Percentiles rank a stretch among this genome's conserved stretches.
These are phyloP conservation scores for Podospora pseudopauciseta DNA, from an alignment of 495 filamentous ascomycete genomes.

Conservation along the genomic window DNA sequence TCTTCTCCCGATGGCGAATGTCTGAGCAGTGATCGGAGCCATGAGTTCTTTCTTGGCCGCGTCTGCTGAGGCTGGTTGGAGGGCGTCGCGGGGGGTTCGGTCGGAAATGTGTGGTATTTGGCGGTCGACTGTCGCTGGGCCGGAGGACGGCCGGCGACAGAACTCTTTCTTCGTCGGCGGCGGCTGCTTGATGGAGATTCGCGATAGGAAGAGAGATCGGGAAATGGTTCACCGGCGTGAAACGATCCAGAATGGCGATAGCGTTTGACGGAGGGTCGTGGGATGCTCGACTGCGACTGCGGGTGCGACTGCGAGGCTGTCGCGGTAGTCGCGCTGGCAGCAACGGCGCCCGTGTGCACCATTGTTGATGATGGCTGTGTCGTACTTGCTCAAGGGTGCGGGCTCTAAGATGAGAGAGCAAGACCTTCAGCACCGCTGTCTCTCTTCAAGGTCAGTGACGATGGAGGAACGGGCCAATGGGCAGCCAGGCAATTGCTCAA, in stretches of 20 bases:
- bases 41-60: background rate
- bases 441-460: background rate
- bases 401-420: no score
- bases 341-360: constrained; percentile 34
- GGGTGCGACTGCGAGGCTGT: constrained; percentile 19
- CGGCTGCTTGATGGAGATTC: constrained; percentile 9
- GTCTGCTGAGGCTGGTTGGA: constrained; percentile 25
- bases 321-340: constrained; percentile 27
- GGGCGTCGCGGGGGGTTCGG: constrained; percentile 75
- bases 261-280: constrained; percentile 19
- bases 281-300: constrained; percentile 19
- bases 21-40: constrained; percentile 13
- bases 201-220: constrained; percentile 28
- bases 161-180: constrained; percentile 16
- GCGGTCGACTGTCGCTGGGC: constrained; percentile 62
- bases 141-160: constrained; percentile 13
- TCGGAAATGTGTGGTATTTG: constrained; percentile 94
- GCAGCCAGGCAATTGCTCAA: background rate
- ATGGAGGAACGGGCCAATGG: background rate
- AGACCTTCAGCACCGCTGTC: no score
- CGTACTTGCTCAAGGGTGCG: background rate
- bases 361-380: constrained; percentile 19
- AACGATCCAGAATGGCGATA: constrained; percentile 41
- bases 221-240: constrained; percentile 48
- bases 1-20: constrained; percentile 15